Evolutionary conservation across 768 basidiomycete genomes (phyloP).

Genomic region (Lactarius deliciosus): DNA sequence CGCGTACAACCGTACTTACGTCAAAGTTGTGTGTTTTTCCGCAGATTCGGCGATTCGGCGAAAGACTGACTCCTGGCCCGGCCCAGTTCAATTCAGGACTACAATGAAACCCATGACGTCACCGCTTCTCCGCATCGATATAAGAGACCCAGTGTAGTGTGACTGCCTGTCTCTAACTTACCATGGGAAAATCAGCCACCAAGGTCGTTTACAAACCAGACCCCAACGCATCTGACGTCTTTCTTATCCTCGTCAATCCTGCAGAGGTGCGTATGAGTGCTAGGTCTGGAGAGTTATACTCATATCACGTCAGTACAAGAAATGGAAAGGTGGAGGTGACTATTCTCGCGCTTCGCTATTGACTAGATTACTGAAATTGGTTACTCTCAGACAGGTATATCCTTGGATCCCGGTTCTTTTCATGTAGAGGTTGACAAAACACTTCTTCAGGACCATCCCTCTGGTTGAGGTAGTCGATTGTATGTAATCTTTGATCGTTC

Average conservation of each 20-base stretch:
- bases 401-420: slow-evolving; percentile 54
- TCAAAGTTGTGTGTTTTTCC: neutral
- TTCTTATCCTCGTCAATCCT: slow-evolving; percentile 63
- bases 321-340: slow-evolving; percentile 80
- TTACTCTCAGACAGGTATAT: slow-evolving; percentile 63
- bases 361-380: slow-evolving; percentile 28
- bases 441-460: slow-evolving; percentile 55
- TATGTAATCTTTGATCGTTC: slow-evolving; percentile 40
- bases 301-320: slow-evolving; percentile 53
- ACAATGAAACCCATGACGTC: slow-evolving; percentile 27
- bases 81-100: neutral
- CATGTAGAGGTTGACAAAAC: neutral
- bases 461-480: slow-evolving; percentile 80
- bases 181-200: slow-evolving; percentile 50
- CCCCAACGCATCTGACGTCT: slow-evolving; percentile 70
- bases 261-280: slow-evolving; percentile 49
- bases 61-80: neutral
- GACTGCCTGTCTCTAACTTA: slow-evolving; percentile 23
- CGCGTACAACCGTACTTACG: no score
- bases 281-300: slow-evolving; percentile 10
- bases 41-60: neutral
- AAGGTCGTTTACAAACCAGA: slow-evolving; percentile 83
- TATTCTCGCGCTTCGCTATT: slow-evolving; percentile 25
- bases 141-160: slow-evolving; percentile 19
- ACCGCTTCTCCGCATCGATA: slow-evolving; percentile 7